A percentile compares a stretch with the other conserved stretches of the same genome.
Evolutionary conservation across 345 rosid genomes (phyloP).

Genomic region (Luvunga scandens): DNA sequence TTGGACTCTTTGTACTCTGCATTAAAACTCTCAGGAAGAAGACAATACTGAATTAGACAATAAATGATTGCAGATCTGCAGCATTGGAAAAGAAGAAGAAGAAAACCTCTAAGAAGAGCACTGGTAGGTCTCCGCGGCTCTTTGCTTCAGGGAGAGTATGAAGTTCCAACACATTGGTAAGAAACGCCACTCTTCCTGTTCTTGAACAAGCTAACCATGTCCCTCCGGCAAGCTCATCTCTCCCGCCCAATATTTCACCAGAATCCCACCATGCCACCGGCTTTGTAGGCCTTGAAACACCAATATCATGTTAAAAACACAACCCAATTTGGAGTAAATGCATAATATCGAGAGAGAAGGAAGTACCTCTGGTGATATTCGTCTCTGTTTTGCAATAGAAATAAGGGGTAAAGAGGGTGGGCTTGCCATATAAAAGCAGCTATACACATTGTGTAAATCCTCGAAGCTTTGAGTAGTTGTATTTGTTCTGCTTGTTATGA

Average conservation of each 20-base stretch:
- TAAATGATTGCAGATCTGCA: neutral
- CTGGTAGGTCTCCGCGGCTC: constrained; percentile 66
- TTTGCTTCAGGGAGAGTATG: constrained; percentile 45
- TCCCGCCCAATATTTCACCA: constrained; percentile 51
- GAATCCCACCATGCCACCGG: constrained; percentile 63
- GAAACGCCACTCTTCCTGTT: constrained; percentile 56
- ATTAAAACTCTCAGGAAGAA: neutral
- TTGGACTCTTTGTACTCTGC: constrained; percentile 53
- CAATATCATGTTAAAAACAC: neutral
- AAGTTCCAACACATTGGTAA: constrained; percentile 68
- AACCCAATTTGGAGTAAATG: neutral
- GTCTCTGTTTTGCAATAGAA: constrained; percentile 67
- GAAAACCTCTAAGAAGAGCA: constrained; percentile 57
- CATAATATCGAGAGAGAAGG: neutral
- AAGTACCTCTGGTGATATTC: constrained; percentile 60
- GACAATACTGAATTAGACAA: neutral
- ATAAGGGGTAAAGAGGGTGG: constrained; percentile 55
- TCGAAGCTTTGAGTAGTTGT: neutral
- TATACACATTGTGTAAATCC: constrained; percentile 44
- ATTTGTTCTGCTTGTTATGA: neutral
- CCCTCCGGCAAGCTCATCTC: constrained; percentile 60
- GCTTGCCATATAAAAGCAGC: constrained; percentile 64
- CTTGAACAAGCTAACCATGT: constrained; percentile 74
- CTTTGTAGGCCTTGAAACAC: constrained; percentile 48
- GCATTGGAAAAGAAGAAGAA: neutral